Evolutionary conservation across 169 alveolate species (phyloP).

Genomic region (Eimeria maxima): DNA sequence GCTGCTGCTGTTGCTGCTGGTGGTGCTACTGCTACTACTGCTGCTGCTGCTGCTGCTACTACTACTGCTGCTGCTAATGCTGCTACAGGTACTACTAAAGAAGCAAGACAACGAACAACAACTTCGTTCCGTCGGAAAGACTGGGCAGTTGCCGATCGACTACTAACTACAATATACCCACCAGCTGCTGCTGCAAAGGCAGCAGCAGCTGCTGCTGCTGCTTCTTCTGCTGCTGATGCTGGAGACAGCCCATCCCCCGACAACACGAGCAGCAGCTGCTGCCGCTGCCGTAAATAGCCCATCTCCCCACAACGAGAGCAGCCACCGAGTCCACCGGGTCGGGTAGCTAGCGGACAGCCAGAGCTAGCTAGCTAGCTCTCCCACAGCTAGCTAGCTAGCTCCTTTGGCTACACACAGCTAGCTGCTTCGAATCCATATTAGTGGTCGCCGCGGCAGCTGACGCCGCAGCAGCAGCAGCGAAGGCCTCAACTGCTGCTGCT

Average conservation of each 20-base stretch:
- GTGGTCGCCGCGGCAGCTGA: not conserved
- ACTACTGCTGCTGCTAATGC: not conserved
- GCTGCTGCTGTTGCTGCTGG: not conserved
- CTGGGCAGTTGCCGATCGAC: constrained; percentile 4
- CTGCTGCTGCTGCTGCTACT: constrained; percentile 19
- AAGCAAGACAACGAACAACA: constrained; percentile 18
- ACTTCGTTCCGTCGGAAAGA: not conserved
- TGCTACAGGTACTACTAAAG: not conserved
- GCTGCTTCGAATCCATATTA: not conserved
- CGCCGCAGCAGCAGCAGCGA: not conserved
- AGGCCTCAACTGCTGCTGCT: not conserved
- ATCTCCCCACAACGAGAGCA: not conserved
- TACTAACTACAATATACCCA: not conserved
- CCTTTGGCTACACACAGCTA: constrained; percentile 4
- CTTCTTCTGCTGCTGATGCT: too few relatives aligned
- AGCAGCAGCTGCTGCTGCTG: not conserved
- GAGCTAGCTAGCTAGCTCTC: too few relatives aligned
- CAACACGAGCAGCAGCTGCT: too few relatives aligned
- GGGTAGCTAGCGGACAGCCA: too few relatives aligned
- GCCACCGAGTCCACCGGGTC: not conserved
- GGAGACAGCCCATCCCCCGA: too few relatives aligned
- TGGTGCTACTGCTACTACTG: not conserved
- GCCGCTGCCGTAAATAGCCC: not conserved
- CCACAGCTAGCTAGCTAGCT: not conserved
- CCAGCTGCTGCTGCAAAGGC: constrained; percentile 17